Evolutionary conservation across 2,329 filamentous ascomycete species (phyloP), one percentile per base, ranked within the genome.

Genomic region (Ophiostoma montium): DNA sequence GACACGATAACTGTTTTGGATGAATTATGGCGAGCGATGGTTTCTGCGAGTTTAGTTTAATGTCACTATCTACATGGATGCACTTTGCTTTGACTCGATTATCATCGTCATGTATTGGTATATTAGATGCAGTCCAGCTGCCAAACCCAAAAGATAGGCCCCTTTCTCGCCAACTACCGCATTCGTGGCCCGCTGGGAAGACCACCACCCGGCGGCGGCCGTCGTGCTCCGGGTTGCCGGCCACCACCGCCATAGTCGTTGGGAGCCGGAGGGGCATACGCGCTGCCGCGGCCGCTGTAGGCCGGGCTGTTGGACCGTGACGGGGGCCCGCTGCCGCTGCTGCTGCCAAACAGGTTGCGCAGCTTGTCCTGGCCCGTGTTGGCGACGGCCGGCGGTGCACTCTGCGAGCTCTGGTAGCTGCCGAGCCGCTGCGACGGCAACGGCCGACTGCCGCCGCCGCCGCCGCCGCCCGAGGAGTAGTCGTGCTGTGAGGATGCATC

Each of bases 341-440:
- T 27, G 23, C 23, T 27, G 23, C 23, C 23, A 27, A 87, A 87
- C 42, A 95, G 67, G 58, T 88, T 86, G 61, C 87, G 86, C 57
- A 95, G 69, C 57, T 86, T 73, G 58, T 94, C 86, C 66, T 94
- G 86, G 46, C 87, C 87, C 18, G 80, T 78, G 32, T 71, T 71
- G 3, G 71, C 67, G 58, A 71, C 67, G 57, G n/a, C n/a, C n/a
- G 60, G 35, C 30, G 57, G 54, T 15, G 66, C 60, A 60, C 61
- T 67, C 30, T 59, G 59, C 35, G 59, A 61, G 38, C 63, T 76
- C 67, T 92, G 86, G 61, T 87, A 85, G 60, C 83, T 90, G 13
- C 82, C 85, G 15, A 74, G 74, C 48, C 82, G 70, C 65, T 88
- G 84, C 12, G 39, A 30, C 23, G 39, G 23, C 39, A 30, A 82